Conservation (phyloP, 2,329 filamentous ascomycete genomes). For the Bipolaris oryzae region DNA sequence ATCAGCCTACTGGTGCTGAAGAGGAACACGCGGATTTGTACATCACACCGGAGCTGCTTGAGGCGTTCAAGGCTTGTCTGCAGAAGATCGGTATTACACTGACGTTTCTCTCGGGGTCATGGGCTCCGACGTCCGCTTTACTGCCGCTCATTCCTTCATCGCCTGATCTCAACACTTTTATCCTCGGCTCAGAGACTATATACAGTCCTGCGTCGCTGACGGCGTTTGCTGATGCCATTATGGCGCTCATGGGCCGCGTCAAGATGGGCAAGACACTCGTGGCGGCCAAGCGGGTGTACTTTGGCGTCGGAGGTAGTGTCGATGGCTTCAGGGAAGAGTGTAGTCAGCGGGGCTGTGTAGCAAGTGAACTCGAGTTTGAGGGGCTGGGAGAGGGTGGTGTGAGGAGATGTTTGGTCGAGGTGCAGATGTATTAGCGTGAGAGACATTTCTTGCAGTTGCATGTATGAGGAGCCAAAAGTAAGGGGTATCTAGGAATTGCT, state of each 20-base stretch:
- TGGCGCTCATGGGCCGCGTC: slow-evolving; percentile 61
- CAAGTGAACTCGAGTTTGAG: slow-evolving; percentile 57
- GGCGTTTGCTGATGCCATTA: slow-evolving; percentile 71
- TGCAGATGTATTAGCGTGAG: slow-evolving; percentile 44
- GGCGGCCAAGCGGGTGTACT: slow-evolving; percentile 80
- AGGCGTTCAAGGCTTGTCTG: slow-evolving; percentile 65
- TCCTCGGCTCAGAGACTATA: slow-evolving; percentile 81
- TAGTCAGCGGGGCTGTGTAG: slow-evolving; percentile 51
- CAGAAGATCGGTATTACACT: slow-evolving; percentile 59
- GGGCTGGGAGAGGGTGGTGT: slow-evolving; percentile 52
- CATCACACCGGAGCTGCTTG: slow-evolving; percentile 62
- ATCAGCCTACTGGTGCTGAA: background rate
- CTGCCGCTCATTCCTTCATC: slow-evolving; percentile 60
- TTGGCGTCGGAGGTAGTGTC: slow-evolving; percentile 81
- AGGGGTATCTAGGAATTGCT: slow-evolving; percentile 12
- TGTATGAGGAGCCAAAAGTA: no score
- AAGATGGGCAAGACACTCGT: slow-evolving; percentile 67
- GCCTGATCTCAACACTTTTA: slow-evolving; percentile 49
- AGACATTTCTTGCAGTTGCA: no score
- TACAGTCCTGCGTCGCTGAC: slow-evolving; percentile 75
- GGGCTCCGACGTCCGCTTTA: slow-evolving; percentile 65
- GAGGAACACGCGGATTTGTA: slow-evolving; percentile 63
- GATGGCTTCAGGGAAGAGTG: slow-evolving; percentile 68
- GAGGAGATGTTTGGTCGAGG: slow-evolving; percentile 55
- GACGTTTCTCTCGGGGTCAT: slow-evolving; percentile 75